A percentile compares a stretch with the other conserved stretches of the same genome.
phyloP scores from a whole-genome alignment of 768 basidiomycete species.

The Tephrocybe rancida region DNA sequence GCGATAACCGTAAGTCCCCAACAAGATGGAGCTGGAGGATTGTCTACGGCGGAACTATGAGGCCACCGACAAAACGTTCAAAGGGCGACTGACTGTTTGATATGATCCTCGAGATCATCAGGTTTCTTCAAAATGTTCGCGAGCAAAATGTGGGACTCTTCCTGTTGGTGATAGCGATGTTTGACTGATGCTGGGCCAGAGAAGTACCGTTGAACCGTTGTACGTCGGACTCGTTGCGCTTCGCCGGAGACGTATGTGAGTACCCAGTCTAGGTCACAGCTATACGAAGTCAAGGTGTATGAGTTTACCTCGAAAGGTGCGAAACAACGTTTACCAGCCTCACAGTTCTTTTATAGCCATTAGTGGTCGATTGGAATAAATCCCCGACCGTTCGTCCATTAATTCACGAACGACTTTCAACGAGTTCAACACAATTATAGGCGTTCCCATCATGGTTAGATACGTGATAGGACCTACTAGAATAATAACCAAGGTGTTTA shows the following conservation, averaged over 20 bases:
- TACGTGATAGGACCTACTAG: conserved; percentile 19
- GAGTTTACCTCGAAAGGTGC: background rate
- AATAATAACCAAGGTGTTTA: background rate
- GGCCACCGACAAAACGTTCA: background rate
- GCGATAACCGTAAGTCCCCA: conserved; percentile 11
- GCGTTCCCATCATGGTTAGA: conserved; percentile 19
- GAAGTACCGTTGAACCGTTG: conserved; percentile 6
- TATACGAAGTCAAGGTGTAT: background rate
- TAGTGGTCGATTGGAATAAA: conserved; percentile 24
- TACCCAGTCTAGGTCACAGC: conserved; percentile 13
- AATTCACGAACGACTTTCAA: conserved; percentile 14
- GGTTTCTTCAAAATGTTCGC: conserved; percentile 2
- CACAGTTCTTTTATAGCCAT: conserved; percentile 22
- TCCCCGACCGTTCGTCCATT: conserved; percentile 18
- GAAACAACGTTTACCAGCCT: conserved; percentile 1
- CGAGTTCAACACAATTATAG: conserved; percentile 23
- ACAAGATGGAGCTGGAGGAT: conserved; percentile 10
- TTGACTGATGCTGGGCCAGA: conserved; percentile 9
- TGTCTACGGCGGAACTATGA: background rate
- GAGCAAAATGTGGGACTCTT: conserved; percentile 10
- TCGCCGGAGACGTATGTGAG: conserved; percentile 11
- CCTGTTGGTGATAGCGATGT: conserved; percentile 13
- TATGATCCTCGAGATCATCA: conserved; percentile 4
- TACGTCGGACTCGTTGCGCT: conserved; percentile 7
- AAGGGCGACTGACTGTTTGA: conserved; percentile 1